Evolutionary conservation across 2,329 filamentous ascomycete genomes (phyloP).

Genomic region (Clonostachys byssicola): DNA sequence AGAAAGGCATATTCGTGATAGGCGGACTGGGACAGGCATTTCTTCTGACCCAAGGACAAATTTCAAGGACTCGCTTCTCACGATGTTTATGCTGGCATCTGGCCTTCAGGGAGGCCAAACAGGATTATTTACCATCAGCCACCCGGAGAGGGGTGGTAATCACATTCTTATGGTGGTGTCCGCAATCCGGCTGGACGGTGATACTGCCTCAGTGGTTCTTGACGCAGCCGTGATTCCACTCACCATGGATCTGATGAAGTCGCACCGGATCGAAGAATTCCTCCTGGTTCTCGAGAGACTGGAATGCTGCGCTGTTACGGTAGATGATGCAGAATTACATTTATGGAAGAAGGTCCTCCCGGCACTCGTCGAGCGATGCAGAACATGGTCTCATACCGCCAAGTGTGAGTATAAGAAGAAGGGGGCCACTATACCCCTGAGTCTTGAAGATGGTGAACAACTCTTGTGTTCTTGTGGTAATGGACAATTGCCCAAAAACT

Average conservation of each 20-base stretch:
- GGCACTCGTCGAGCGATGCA: constrained; percentile 39
- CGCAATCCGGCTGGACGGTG: constrained; percentile 36
- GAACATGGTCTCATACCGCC: constrained; percentile 37
- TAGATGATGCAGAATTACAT: constrained; percentile 53
- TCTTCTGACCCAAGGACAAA: constrained; percentile 28
- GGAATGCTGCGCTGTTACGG: constrained; percentile 22
- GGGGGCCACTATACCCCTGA: constrained; percentile 30
- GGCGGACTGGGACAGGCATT: constrained; percentile 11
- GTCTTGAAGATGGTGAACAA: constrained; percentile 22
- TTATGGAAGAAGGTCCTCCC: constrained; percentile 42
- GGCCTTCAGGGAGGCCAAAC: constrained; percentile 40
- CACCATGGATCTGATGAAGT: constrained; percentile 24
- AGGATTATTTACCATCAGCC: constrained; percentile 34
- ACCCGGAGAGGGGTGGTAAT: constrained; percentile 26
- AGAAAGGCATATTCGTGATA: constrained; percentile 29
- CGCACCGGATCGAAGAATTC: constrained; percentile 26
- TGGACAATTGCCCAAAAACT: constrained; percentile 33
- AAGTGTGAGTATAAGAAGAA: constrained; percentile 35
- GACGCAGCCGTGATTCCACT: constrained; percentile 43
- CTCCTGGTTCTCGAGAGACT: constrained; percentile 27
- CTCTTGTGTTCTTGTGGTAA: constrained; percentile 41
- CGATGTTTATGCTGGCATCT: constrained; percentile 38
- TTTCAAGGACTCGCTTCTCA: constrained; percentile 43
- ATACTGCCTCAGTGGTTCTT: constrained; percentile 33
- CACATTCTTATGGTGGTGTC: constrained; percentile 35